Base-by-base conservation (phyloP, 2,329 filamentous ascomycete genomes). In the Bipolaris oryzae region DNA sequence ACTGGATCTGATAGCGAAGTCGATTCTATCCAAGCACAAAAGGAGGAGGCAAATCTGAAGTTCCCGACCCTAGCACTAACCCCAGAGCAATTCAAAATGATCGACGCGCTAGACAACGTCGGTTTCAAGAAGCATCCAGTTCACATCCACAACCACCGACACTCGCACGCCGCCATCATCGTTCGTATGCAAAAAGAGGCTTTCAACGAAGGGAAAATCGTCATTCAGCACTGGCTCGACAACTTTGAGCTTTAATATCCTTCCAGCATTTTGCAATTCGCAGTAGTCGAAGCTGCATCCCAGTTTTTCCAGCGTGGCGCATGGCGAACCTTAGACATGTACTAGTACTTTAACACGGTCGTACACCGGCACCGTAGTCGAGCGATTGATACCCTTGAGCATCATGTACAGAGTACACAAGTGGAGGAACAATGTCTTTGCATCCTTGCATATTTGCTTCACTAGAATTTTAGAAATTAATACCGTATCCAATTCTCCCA, bases 141-240 rank as follows among this genome's bases (percentile, higher is more conserved):
- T 3, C 88, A 89, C 77, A 93, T 95, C 37, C 89, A 89, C 62
- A 89, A 92, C 5, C 83, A 87, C 52, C 79, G 82, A n/a, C 74
- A 96, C 72, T 91, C 86, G 57, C 94, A 98, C 75, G 94, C 93
- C 0, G 93, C 93, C 3, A 96, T 98, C 45, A 91, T 98, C 61
- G 87, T 96, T 34, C 85, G 94, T 35, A 85, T 81, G 60, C 75
- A 89, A 37, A 87, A 86, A 71, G 79, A 83, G 49, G 78, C 76
- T 0, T 96, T 92, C 67, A 81, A 84, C 2, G 93, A 98, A 76
- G 94, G 94, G 0, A 85, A 84, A 69, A 74, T 90, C 11, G 91
- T 97, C 33, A 79, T 95, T 53, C 84, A 82, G 68, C 94, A 98
- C 78, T 98, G 91, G 89, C 78, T 92, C 2, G 82, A 88, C 50